Base-by-base conservation (phyloP, 495 filamentous ascomycete genomes). In the Aspergillus haitiensis region DNA sequence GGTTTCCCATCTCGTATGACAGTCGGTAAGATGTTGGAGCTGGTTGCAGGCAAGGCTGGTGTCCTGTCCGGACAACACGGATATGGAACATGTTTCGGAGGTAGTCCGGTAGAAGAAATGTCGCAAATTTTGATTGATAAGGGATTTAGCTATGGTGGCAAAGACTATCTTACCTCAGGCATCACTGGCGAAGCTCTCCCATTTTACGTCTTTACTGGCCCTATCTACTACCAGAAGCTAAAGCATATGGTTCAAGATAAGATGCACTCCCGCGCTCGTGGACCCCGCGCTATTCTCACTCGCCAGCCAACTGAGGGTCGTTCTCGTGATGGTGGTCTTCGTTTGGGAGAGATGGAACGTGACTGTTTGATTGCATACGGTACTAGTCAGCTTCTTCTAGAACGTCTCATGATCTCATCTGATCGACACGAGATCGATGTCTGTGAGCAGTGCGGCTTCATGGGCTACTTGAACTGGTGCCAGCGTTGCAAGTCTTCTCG, bases 181-280 rank as follows among this genome's bases (percentile, higher is more conserved):
- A 96, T 98, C 71, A 98, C 95, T 0, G 94, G 94, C 66, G 93
- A 98, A 76, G 82, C 88, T 2, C 81, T 97, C 16, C 90, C 93
- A 47, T 92, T 92, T 39, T 98, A 99, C 69, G 93, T 99, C 73
- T 99, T 97, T 82, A 95, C 93, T 66, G 94, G 94, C 0, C 94
- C 94, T 5, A 98, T 97, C 74, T 99, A 96, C 81, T 99, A 99
- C 81, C 94, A 99, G 81, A 96, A 97, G 66, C 86, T 99, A 45
- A 99, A 98, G 84, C 94, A 99, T 84, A 99, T 99, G 94, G 94
- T 99, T 34, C 91, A 96, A 71, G 94, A 99, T 67, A 99, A 99
- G 81, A 97, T 99, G 93, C 94, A 99, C 75, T 91, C 92, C 8
- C 92, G 94, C 55, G 85, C 92, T 9, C 87, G 90, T 46, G 94